A percentile compares a stretch with the other conserved stretches of the same genome.
Conservation (phyloP, 768 basidiomycete genomes). For the Lentinula detonsa region DNA sequence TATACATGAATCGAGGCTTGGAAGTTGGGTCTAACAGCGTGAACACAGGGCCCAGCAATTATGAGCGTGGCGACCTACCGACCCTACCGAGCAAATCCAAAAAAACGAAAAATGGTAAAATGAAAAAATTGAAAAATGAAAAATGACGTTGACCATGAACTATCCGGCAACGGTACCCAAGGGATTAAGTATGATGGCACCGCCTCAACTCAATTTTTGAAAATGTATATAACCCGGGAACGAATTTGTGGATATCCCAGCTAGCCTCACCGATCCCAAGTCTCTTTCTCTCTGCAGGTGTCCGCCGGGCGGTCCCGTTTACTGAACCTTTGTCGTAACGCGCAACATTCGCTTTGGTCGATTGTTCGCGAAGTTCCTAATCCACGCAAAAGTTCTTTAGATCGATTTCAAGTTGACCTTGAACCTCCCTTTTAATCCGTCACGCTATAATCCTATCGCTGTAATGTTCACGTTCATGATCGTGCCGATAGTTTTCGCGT, state of each 20-base stretch:
- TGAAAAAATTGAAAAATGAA: too few relatives aligned
- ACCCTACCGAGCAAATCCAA: too few relatives aligned
- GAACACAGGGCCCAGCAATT: too few relatives aligned
- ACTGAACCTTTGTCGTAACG: slow-evolving; percentile 1
- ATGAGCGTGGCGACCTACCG: too few relatives aligned
- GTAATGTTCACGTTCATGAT: background rate
- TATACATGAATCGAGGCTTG: too few relatives aligned
- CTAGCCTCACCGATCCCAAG: background rate
- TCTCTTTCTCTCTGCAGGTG: background rate
- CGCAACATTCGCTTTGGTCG: background rate
- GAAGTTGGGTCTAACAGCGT: too few relatives aligned
- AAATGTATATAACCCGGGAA: background rate
- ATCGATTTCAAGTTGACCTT: slow-evolving; percentile 6
- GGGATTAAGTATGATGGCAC: background rate
- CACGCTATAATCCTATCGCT: background rate
- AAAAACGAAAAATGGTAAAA: too few relatives aligned
- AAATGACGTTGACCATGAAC: too few relatives aligned
- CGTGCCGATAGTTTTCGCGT: background rate
- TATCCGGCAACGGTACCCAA: too few relatives aligned
- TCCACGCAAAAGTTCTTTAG: background rate
- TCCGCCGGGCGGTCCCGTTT: slow-evolving; percentile 6
- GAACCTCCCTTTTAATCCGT: background rate
- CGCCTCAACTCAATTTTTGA: background rate
- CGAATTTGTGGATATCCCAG: background rate
- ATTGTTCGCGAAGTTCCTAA: background rate